These are phyloP conservation scores for Hypoxylon sp. DNA, from an alignment of 2,329 filamentous ascomycete species.

Conservation along the genomic window DNA sequence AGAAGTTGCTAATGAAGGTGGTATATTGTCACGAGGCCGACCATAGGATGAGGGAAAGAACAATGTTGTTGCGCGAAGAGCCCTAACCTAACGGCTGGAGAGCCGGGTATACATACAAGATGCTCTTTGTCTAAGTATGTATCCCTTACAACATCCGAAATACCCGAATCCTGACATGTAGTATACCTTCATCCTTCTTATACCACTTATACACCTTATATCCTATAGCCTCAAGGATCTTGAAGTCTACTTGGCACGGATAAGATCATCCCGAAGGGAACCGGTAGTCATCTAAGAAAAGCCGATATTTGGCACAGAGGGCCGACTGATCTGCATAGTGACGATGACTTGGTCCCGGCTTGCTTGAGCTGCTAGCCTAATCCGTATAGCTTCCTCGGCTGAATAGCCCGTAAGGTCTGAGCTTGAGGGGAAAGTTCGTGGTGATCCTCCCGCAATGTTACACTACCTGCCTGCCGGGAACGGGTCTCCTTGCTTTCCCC, in stretches of 20 bases:
- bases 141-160: too few species aligned
- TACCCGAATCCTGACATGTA: too few species aligned
- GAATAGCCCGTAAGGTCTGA: slow-evolving; percentile 22
- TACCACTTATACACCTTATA: not conserved
- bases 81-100: too few species aligned
- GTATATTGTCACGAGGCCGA: not conserved
- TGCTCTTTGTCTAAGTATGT: too few species aligned
- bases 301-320: not conserved
- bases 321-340: slow-evolving; percentile 20
- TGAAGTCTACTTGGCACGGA: not conserved
- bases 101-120: too few species aligned
- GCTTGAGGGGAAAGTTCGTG: slow-evolving; percentile 23
- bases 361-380: slow-evolving; percentile 33
- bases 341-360: slow-evolving; percentile 10
- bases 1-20: not conserved
- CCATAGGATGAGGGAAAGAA: too few species aligned
- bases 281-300: slow-evolving; percentile 13
- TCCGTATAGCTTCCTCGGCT: slow-evolving; percentile 28
- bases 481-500: slow-evolving; percentile 21
- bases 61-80: too few species aligned
- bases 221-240: not conserved
- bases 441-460: slow-evolving; percentile 24
- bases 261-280: slow-evolving; percentile 28
- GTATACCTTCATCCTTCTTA: not conserved
- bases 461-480: slow-evolving; percentile 18